Evolutionary conservation across 2,329 filamentous ascomycete genomes (phyloP), one percentile per base, ranked within the genome.

Genomic region (Hymenoscyphus infarciens): DNA sequence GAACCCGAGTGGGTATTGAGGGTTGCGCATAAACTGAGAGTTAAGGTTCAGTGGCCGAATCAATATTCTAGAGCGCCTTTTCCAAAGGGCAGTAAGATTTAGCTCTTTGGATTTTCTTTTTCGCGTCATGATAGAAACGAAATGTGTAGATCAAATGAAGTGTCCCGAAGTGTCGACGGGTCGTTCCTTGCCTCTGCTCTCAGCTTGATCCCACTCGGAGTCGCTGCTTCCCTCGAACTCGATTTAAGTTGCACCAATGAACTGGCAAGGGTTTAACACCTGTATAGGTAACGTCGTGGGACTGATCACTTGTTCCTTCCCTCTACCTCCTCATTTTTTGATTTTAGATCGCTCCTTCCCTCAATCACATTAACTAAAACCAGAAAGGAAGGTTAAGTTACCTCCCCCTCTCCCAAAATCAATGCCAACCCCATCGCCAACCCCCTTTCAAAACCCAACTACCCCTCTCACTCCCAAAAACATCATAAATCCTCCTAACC

Each of bases 1-100:
- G 91, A 96, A 72, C 90, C 92, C 0, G 87, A 90, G 63, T 86
- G 92, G 73, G 88, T 92, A 8, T 85, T 91, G 76, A 82, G 83
- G 38, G 87, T 85, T 66, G 92, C 91, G 0, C 83, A 90, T 64
- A 84, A 92, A 67, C 78, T 96, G 35, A 86, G 84, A 10, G 86
- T 93, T 3, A 78, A 85, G 63, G 85, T 93, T 5, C 80, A 87
- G 69, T 88, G 88, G 84, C 85, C 92, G 62, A 61, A 49, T 29
- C 71, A 73, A 38, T 73, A 72, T 58, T 19, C 49, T 11, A 62
- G 68, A 55, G 68, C 64, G 0, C 54, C 59, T 16, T 73, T 73
- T 53, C 49, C 65, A 10, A 71, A 64, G 49, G 67, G 65, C 3
- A 71, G 69, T 56, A 67, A 57, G 64, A 69, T 73, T 6, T 71